Evolutionary conservation across 164 flowering plant genomes (phyloP).

Genomic region (Berberis vulgaris): DNA sequence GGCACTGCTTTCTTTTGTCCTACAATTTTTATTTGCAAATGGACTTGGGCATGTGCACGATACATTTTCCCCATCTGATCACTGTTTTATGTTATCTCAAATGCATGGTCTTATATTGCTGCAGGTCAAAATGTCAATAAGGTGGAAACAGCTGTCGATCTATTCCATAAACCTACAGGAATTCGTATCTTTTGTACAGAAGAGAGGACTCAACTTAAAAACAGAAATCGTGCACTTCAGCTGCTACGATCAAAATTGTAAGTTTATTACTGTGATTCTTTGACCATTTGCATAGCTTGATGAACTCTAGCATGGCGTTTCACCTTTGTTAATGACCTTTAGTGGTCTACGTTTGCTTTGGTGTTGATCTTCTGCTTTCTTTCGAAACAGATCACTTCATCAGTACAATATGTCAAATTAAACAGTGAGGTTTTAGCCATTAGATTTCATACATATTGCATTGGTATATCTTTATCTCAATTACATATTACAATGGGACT

Average conservation of each 20-base stretch:
- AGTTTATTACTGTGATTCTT: slow-evolving; percentile 16
- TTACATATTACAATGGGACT: too few relatives aligned
- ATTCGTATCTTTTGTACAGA: slow-evolving; percentile 97
- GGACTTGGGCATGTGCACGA: neutral
- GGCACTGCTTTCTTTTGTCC: too few relatives aligned
- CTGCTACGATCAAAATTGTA: slow-evolving; percentile 90
- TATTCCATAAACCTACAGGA: slow-evolving; percentile 93
- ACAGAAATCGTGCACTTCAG: slow-evolving; percentile 79
- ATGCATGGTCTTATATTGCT: slow-evolving; percentile 10
- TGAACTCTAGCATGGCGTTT: neutral
- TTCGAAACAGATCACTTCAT: too few relatives aligned
- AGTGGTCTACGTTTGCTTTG: neutral
- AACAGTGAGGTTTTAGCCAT: too few relatives aligned
- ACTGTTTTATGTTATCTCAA: slow-evolving; percentile 1
- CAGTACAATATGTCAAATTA: too few relatives aligned
- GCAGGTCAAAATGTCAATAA: slow-evolving; percentile 99
- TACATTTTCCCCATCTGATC: neutral
- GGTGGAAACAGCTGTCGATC: slow-evolving; percentile 98
- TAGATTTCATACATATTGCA: too few relatives aligned
- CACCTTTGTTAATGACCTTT: too few relatives aligned
- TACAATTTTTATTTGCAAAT: too few relatives aligned
- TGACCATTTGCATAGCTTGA: neutral
- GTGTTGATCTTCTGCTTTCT: neutral
- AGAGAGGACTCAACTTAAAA: slow-evolving; percentile 84
- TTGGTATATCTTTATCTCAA: too few relatives aligned